Base-by-base conservation (phyloP, 1,284 basidiomycete species). In the Cutaneotrichosporon cavernicola region DNA sequence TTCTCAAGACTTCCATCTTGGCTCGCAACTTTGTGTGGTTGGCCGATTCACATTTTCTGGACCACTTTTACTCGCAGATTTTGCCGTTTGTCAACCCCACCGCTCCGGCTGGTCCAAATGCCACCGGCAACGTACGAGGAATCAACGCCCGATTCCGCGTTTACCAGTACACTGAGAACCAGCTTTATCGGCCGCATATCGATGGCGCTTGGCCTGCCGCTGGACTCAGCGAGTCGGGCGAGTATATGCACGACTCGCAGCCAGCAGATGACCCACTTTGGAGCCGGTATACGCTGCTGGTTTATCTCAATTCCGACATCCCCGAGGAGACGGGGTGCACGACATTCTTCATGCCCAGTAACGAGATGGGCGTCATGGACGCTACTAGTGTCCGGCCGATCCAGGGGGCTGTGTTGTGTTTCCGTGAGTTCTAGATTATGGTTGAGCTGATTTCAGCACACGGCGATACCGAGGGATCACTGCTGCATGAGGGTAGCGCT, bases 151-250 rank as follows among this genome's bases (percentile, higher is more conserved):
- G 85, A 26, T 85, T 85, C 70, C 76, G 85, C 49, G 79, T 85
- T 31, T 85, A 85, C 70, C 79, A 84, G 55, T 85, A 85, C 70
- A 76, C 78, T 2, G 80, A 83, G 51, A 83, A 83, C 26, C 82
- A 83, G 47, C 69, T 85, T 31, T 85, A 85, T 66, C 73, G 81
- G 77, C 73, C 79, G 1, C 84, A 86, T 65, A 84, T 85, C 62
- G 85, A 86, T 70, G 85, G 85, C 18, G 84, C 84, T 0, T 86
- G 85, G 85, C 85, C 85, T 30, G 81, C 83, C 1, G 84, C 83
- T 0, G 83, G 83, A 1, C 73, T 85, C 6, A 74, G 82, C 63
- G 73, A 72, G 13, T 83, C 83, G 4, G 80, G 81, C 22, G 78
- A 83, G 66, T 86, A 86, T 72, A 66, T 85, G 55, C 85, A 86